Base-by-base conservation (phyloP, 306 rosid genomes). In the Chamaecrista fasciculata region DNA sequence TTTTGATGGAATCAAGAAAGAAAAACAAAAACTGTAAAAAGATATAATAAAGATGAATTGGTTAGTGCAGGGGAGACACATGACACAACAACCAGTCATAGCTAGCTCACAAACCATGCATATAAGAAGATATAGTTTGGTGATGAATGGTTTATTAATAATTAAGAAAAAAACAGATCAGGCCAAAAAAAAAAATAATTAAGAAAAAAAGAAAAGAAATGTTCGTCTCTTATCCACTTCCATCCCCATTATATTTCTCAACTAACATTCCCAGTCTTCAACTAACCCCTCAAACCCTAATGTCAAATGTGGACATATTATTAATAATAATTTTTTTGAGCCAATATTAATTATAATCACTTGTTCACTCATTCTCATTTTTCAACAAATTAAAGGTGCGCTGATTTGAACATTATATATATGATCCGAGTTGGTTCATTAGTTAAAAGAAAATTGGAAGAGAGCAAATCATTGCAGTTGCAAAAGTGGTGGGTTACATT, bases 191-290 rank as follows among this genome's bases (percentile, higher is more conserved):
- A n/a, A n/a, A n/a, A n/a, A n/a, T n/a, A n/a, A n/a, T n/a, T n/a
- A n/a, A n/a, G n/a, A n/a, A n/a, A n/a, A n/a, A n/a, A n/a, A n/a
- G n/a, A n/a, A n/a, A n/a, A n/a, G n/a, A n/a, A n/a, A n/a, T n/a
- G n/a, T n/a, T 48, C 58, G 47, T 34, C 42, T 20, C n/a, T 11
- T 33, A 34, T 33, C 48, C 8, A 4, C 8, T 49, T 10, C 26
- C 6, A 8, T 36, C 49, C 21, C n/a, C 6, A 2, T 33, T 33
- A 8, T 33, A 23, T 6, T 14, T 39, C 39, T 15, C 55, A 64
- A 43, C 69, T n/a, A 64, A 28, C 69, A 15, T 42, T 64, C 55
- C 69, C n/a, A 43, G 8, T 15, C 37, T 34, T 31, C 34, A 63
- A 47, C 36, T n/a, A 63, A 8, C 2, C 12, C 8, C 21, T 40